Evolutionary conservation across 208 protist species (phyloP).

Genomic region (Entamoeba nuttalli): DNA sequence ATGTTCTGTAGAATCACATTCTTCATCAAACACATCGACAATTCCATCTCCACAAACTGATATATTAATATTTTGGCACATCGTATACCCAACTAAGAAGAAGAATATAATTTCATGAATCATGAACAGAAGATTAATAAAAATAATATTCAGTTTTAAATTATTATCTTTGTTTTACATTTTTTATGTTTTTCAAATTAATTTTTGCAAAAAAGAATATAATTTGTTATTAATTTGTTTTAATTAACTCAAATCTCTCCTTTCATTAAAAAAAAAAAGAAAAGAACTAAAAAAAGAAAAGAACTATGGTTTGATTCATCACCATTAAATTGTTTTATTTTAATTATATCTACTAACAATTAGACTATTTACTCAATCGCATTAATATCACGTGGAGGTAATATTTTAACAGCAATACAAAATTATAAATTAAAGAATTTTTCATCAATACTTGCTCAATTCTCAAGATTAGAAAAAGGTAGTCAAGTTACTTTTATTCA

Average conservation of each 20-base stretch:
- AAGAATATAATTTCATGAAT: too few relatives aligned
- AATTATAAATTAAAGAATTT: neutral
- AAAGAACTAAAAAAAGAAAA: neutral
- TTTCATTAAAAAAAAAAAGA: neutral
- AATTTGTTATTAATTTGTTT: too few relatives aligned
- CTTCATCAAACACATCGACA: neutral
- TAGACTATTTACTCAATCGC: neutral
- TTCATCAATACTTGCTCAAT: neutral
- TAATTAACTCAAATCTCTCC: too few relatives aligned
- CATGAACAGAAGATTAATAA: too few relatives aligned
- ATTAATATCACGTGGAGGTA: neutral
- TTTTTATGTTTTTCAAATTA: too few relatives aligned
- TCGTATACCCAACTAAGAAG: too few relatives aligned
- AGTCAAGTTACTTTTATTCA: neutral
- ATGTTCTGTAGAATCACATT: neutral
- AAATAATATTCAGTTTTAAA: too few relatives aligned
- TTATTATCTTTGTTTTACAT: too few relatives aligned
- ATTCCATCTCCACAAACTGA: neutral
- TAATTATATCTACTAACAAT: neutral
- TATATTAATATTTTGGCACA: too few relatives aligned
- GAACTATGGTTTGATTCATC: neutral
- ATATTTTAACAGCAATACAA: neutral
- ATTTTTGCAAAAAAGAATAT: too few relatives aligned
- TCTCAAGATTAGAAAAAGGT: neutral
- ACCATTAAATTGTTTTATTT: neutral